Base-by-base conservation (phyloP, 306 rosid species). In the Canavalia ensiformis region DNA sequence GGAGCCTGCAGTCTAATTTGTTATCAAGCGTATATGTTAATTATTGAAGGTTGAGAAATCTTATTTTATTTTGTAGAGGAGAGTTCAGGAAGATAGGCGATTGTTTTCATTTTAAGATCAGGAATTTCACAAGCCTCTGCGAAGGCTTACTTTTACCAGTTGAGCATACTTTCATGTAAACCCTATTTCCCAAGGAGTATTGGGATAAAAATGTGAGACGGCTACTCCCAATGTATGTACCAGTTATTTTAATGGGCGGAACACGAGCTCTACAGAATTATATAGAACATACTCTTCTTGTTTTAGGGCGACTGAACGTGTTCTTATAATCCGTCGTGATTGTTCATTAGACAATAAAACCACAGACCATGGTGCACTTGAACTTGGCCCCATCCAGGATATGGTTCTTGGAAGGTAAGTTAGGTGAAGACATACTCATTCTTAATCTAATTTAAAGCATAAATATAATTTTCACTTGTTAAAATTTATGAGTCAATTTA, bases 1-100 rank as follows among this genome's bases (percentile, higher is more conserved):
- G 63, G 78, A 68, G 68, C 28, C 55, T 92, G 78, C 89, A 87
- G 76, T 69, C 88, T 80, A 37, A 88, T 69, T 84, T 90, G 84
- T 79, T 87, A 62, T 94, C 94, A 31, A 82, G 67, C 55, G 75
- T 5, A 62, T 18, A 2, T 8, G 7, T 55, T 55, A 30, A 39
- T n/a, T 55, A 2, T 56, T 78, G 9, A 68, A 13, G 18, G 13
- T 45, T 42, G 29, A 30, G 47, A 7, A 29, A 11, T 6, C 29
- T 42, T 68, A 12, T 78, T 67, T 9, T 34, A 0, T 45, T 8
- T 8, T 13, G 42, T 12, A 76, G 52, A 25, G 31, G 30, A 33
- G 45, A 75, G 47, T 8, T 62, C 5, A 13, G 50, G 72, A n/a
- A 46, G n/a, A 62, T 11, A 11, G 4, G 37, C 12, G 9, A 18